Conservation (phyloP, 1,139 yeast genomes). For the Debaryomyces coudertii region DNA sequence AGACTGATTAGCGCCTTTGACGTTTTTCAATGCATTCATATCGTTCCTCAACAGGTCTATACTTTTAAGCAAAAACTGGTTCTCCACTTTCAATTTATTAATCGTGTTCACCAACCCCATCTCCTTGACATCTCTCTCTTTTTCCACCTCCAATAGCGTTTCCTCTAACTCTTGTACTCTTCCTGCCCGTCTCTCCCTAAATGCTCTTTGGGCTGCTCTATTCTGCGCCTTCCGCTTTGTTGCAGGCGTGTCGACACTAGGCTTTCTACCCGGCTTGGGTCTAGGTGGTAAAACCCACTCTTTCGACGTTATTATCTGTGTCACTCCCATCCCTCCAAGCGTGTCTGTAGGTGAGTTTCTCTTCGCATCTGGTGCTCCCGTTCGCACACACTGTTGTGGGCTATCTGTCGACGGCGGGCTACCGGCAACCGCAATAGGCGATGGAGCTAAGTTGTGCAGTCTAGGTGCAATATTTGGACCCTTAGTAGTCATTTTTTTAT, state of each 20-base stretch:
- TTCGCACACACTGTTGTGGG: conserved; percentile 7
- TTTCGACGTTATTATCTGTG: conserved; percentile 70
- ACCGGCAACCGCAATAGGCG: conserved; percentile 34
- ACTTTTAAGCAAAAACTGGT: conserved; percentile 38
- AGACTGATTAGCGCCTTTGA: background rate
- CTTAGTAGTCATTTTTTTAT: conserved; percentile 24
- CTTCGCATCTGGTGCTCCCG: background rate
- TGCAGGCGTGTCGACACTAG: conserved; percentile 73
- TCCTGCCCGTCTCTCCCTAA: conserved; percentile 78
- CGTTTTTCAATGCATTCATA: conserved; percentile 20
- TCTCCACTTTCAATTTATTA: conserved; percentile 44
- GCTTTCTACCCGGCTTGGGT: conserved; percentile 90
- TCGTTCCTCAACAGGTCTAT: conserved; percentile 41
- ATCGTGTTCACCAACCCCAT: conserved; percentile 59
- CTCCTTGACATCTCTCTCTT: conserved; percentile 64
- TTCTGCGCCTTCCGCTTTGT: conserved; percentile 89
- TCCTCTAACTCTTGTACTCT: conserved; percentile 52
- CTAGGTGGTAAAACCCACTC: conserved; percentile 92
- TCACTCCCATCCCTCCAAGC: conserved; percentile 13
- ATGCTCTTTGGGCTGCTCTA: conserved; percentile 94
- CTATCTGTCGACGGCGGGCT: conserved; percentile 22
- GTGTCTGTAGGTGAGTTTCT: background rate
- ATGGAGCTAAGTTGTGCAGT: conserved; percentile 30
- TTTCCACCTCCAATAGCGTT: conserved; percentile 61
- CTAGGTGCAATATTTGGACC: conserved; percentile 45